phyloP scores from a whole-genome alignment of 1,139 yeast species.

The Petasospora fabianii region DNA sequence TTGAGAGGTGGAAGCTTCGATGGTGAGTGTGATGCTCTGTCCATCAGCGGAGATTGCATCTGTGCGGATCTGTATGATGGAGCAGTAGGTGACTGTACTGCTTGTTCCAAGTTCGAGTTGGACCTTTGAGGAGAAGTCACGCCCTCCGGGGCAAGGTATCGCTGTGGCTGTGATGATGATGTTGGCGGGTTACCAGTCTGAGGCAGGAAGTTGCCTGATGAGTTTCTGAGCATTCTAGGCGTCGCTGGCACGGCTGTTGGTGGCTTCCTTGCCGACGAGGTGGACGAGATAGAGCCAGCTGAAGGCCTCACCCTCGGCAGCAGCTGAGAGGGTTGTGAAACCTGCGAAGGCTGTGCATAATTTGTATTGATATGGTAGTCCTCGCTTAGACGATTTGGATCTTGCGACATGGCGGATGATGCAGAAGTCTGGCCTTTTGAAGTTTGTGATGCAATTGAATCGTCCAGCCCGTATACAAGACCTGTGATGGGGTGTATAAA shows the following conservation, averaged over 20 bases:
- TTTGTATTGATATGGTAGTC: conserved; percentile 29
- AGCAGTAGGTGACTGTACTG: conserved; percentile 1
- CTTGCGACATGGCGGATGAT: conserved; percentile 8
- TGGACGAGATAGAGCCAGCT: conserved; percentile 11
- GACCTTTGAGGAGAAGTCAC: conserved; percentile 12
- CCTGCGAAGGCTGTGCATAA: conserved; percentile 16
- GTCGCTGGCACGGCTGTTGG: conserved; percentile 59
- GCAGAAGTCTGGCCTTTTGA: background rate
- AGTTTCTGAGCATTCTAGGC: conserved; percentile 69
- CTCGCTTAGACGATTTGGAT: conserved; percentile 13
- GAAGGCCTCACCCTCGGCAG: conserved; percentile 25
- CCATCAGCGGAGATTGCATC: conserved; percentile 7
- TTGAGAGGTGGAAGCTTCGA: conserved; percentile 22
- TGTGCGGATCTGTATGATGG: conserved; percentile 6
- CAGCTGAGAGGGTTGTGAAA: conserved; percentile 14
- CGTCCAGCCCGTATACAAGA: no score
- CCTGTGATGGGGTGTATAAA: no score
- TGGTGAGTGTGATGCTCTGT: conserved; percentile 5
- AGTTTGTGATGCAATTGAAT: background rate
- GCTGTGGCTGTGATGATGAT: conserved; percentile 2
- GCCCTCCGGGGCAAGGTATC: conserved; percentile 1
- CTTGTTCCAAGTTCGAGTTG: conserved; percentile 9
- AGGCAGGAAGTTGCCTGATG: conserved; percentile 37
- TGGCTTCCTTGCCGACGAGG: conserved; percentile 13
- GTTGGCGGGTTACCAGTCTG: conserved; percentile 8